A percentile compares a stretch with the other conserved stretches of the same genome.
Conservation (phyloP, 352 stramenopile genomes). For the Pythium aquatile region DNA sequence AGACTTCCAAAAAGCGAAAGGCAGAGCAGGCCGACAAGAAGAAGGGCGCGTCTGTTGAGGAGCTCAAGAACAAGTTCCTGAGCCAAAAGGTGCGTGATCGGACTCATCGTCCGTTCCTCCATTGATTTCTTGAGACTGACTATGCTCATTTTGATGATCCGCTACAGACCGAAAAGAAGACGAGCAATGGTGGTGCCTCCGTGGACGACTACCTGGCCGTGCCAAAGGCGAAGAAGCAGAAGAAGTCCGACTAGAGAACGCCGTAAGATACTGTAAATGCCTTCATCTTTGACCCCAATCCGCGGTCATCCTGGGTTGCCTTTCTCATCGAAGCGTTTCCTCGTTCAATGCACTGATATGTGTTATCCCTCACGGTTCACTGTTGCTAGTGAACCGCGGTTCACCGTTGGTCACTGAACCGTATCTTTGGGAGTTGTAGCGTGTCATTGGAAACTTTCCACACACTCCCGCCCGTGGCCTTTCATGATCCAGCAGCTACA, state of each 20-base stretch:
- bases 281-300: background rate
- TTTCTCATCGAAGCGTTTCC: background rate
- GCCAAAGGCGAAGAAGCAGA: constrained; percentile 57
- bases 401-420: constrained; percentile 12
- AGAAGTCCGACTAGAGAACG: constrained; percentile 33
- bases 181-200: constrained; percentile 27
- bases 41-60: constrained; percentile 53
- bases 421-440: constrained; percentile 20
- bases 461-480: constrained; percentile 19
- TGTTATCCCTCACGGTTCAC: constrained; percentile 8
- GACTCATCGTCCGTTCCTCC: background rate
- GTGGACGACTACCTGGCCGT: constrained; percentile 69
- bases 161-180: constrained; percentile 40
- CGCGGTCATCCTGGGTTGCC: background rate
- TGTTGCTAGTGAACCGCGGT: constrained; percentile 13
- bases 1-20: constrained; percentile 77
- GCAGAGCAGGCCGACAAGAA: constrained; percentile 47
- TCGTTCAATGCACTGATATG: constrained; percentile 1
- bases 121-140: background rate
- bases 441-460: constrained; percentile 30
- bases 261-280: constrained; percentile 7
- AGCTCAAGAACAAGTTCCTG: constrained; percentile 84
- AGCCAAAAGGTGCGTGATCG: constrained; percentile 52
- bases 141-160: background rate
- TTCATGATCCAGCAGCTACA: constrained; percentile 26